Evolutionary conservation across 2,329 filamentous ascomycete genomes (phyloP).

Genomic region (Fusarium acutatum): DNA sequence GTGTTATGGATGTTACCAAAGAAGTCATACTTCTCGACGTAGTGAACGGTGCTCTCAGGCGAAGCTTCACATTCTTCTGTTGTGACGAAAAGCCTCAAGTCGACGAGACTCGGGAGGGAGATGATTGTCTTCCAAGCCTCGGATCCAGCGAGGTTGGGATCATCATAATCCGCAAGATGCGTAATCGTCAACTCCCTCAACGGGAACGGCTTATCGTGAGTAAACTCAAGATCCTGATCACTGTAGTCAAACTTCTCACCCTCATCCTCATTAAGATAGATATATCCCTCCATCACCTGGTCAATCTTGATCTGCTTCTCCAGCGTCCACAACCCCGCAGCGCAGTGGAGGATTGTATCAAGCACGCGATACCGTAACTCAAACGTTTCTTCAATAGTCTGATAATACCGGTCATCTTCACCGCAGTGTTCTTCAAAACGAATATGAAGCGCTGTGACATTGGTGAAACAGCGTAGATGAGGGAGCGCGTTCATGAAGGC

Average conservation of each 20-base stretch:
- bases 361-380: slow-evolving; percentile 17
- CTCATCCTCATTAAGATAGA: accelerated
- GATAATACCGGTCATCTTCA: accelerated
- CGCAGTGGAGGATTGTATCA: slow-evolving; percentile 25
- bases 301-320: slow-evolving; percentile 14
- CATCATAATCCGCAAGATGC: slow-evolving; percentile 21
- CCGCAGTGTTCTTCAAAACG: slow-evolving; percentile 22
- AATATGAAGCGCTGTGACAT: neutral
- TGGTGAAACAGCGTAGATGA: neutral
- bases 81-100: slow-evolving; percentile 6
- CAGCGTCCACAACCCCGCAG: slow-evolving; percentile 18
- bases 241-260: neutral
- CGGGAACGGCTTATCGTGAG: neutral
- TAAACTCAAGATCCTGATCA: neutral
- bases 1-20: slow-evolving; percentile 21
- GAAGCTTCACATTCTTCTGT: neutral
- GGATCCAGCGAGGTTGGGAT: neutral
- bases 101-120: neutral
- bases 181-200: slow-evolving; percentile 19
- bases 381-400: neutral
- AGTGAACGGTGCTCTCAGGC: neutral
- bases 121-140: slow-evolving; percentile 11
- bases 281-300: neutral
- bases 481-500: slow-evolving; percentile 14
- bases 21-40: slow-evolving; percentile 27